A percentile compares a stretch with the other conserved stretches of the same genome.
Conservation (phyloP, 1,284 basidiomycete species). For the Neonothopanus nambi region DNA sequence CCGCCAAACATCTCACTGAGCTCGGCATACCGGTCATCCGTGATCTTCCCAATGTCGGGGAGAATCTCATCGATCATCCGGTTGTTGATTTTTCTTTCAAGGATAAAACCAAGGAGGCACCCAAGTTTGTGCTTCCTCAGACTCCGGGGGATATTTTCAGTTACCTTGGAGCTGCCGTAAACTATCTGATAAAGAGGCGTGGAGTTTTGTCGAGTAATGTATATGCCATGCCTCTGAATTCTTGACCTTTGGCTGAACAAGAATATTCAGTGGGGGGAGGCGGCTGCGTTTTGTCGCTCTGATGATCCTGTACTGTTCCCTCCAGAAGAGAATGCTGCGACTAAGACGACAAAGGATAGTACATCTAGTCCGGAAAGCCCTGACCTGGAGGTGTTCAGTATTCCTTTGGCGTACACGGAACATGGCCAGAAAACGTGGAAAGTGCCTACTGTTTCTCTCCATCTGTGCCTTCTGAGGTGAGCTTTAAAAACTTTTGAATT, state of each 20-base stretch:
- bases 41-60: conserved; percentile 61
- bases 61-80: conserved; percentile 60
- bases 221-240: conserved; percentile 17
- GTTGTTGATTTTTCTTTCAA: conserved; percentile 49
- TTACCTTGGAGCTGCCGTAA: conserved; percentile 33
- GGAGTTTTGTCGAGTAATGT: conserved; percentile 59
- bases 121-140: conserved; percentile 41
- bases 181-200: conserved; percentile 45
- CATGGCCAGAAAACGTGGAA: conserved; percentile 30
- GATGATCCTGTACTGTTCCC: conserved; percentile 56
- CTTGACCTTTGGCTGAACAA: background rate
- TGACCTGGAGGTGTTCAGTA: conserved; percentile 61
- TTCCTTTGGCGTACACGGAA: conserved; percentile 45
- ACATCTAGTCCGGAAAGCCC: conserved; percentile 58
- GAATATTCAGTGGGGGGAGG: conserved; percentile 51
- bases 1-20: conserved; percentile 49
- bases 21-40: conserved; percentile 52
- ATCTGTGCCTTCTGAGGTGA: conserved; percentile 39
- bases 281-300: conserved; percentile 56
- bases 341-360: conserved; percentile 41
- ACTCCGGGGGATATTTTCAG: conserved; percentile 34
- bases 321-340: conserved; percentile 34
- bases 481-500: conserved; percentile 4
- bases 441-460: conserved; percentile 39
- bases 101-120: conserved; percentile 45